Percentiles rank a stretch among this genome's conserved stretches.
Conservation (phyloP, 2,329 filamentous ascomycete genomes). For the Monosporascus sp. region DNA sequence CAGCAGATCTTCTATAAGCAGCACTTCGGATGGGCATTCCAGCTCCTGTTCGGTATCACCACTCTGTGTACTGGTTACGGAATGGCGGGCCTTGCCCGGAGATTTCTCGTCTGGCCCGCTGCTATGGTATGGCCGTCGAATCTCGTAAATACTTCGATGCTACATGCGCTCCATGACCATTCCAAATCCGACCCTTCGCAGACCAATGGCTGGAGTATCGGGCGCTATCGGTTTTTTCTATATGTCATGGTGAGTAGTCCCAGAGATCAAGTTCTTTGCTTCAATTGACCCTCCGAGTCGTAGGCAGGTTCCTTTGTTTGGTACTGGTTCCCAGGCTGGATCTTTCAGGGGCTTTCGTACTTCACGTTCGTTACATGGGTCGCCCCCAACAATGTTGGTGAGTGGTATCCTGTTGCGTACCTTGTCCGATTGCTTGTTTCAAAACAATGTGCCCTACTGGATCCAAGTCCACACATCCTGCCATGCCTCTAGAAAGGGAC, state of each 20-base stretch:
- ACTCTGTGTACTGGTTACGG: conserved; percentile 62
- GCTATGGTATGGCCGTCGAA: conserved; percentile 62
- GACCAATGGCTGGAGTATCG: conserved; percentile 54
- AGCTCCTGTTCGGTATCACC: conserved; percentile 55
- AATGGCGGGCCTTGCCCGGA: conserved; percentile 53
- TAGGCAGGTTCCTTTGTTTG: conserved; percentile 36
- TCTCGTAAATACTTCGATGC: conserved; percentile 56
- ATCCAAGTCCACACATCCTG: background rate
- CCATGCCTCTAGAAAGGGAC: background rate
- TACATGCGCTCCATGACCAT: conserved; percentile 62
- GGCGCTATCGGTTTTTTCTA: conserved; percentile 54
- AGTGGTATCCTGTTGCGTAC: background rate
- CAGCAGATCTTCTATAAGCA: conserved; percentile 48
- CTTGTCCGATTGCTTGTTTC: too few species aligned
- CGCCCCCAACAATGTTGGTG: conserved; percentile 49
- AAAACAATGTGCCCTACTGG: too few species aligned
- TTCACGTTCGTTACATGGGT: conserved; percentile 42
- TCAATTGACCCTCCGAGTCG: background rate
- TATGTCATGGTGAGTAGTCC: conserved; percentile 46
- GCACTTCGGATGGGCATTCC: conserved; percentile 53
- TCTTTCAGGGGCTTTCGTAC: conserved; percentile 37
- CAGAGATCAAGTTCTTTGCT: background rate
- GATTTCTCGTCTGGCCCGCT: conserved; percentile 57
- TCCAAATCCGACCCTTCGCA: conserved; percentile 44
- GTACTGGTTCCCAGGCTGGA: conserved; percentile 49